Evolutionary conservation across 2,329 filamentous ascomycete species (phyloP).

Genomic region (Xylaria sp.): DNA sequence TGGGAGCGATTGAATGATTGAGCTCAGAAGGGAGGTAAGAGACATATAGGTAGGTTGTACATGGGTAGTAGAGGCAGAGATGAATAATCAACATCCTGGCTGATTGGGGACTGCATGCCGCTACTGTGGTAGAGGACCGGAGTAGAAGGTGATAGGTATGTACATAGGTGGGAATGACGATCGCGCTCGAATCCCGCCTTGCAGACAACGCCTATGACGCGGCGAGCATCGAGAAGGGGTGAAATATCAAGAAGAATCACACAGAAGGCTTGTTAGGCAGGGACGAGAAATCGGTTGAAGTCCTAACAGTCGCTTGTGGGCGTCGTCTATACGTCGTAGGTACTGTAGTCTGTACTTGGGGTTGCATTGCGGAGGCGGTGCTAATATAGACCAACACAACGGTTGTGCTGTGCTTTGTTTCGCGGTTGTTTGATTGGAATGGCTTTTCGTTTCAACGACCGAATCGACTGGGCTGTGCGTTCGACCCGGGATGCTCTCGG

Average conservation of each 20-base stretch:
- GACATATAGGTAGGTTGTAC: no score
- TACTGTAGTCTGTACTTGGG: no score
- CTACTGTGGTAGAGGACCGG: no score
- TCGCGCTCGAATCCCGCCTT: not conserved
- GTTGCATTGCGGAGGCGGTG: not conserved
- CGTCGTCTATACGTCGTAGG: no score
- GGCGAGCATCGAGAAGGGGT: not conserved
- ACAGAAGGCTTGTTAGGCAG: not conserved
- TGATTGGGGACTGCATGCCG: no score
- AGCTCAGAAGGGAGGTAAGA: not conserved
- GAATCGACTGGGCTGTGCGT: constrained; percentile 2
- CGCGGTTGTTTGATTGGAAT: constrained; percentile 20
- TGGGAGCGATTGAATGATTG: no score
- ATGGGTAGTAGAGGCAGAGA: no score
- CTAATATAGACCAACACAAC: not conserved
- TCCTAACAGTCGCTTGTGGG: not conserved
- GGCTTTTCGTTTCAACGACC: constrained; percentile 21
- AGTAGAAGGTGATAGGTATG: not conserved
- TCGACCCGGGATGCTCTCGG: constrained; percentile 13
- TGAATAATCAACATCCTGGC: no score
- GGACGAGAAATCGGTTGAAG: not conserved
- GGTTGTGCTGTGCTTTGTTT: constrained; percentile 5
- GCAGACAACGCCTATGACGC: not conserved
- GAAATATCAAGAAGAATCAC: not conserved
- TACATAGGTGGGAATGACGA: not conserved